Evolutionary conservation across 352 stramenopile species (phyloP), one percentile per base, ranked within the genome.

Genomic region (Globisporangium mamillatum): DNA sequence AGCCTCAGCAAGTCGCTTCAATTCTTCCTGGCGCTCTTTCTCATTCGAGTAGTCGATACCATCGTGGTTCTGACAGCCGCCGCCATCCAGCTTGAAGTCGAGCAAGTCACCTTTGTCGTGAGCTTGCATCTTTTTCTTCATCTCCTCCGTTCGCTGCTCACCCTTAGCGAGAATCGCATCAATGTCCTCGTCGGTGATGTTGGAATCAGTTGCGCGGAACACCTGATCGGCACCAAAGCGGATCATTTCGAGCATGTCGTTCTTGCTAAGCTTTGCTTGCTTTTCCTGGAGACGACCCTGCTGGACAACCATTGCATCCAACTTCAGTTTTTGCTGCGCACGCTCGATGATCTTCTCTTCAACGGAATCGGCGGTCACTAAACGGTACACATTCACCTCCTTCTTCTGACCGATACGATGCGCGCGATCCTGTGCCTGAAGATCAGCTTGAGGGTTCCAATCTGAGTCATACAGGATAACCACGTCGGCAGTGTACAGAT

Each of bases 341-440:
- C 98, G 94, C 68, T 98, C 96, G 32, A 99, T 91, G 46, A 99
- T 99, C 71, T 98, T 98, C 71, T 99, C 97, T 81, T 99, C 98
- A 0, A 99, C 96, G 0, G 97, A 98, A 63, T 97, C 95, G 16
- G 98, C 83, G 41, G 98, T 99, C 24, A 98, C 88, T 34, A 98
- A 78, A 20, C 95, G 89, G 48, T 98, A 98, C 52, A 99, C 93
- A 62, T 97, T 98, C 22, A 99, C 98, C 53, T 94, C 95, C 77
- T 99, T 99, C 70, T 97, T 99, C 75, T 99, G 97, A 10, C 98
- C 98, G 66, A 99, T 99, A 56, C 97, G 91, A 89, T 99, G 97
- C 6, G 97, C 97, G 62, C 97, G 88, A 79, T 99, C 97, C 87
- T 95, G 87, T 0, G 88, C 88, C 74, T 99, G 94, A 41, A 99